Base-by-base conservation (phyloP, 2,329 filamentous ascomycete genomes). In the Phaeomoniella chlamydospora region DNA sequence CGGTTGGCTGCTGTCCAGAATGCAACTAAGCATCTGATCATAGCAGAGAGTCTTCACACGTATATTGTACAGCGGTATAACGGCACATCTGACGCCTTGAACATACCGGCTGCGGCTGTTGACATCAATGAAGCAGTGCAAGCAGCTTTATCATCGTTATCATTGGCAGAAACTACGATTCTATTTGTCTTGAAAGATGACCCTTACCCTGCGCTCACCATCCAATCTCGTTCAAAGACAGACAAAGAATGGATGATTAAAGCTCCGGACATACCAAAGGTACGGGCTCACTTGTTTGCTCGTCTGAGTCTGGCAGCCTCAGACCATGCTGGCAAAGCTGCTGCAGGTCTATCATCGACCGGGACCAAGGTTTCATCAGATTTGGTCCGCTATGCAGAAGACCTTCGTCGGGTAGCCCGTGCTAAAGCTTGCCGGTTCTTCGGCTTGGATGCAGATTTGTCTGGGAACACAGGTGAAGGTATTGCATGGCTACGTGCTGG, bases 231-330 rank as follows among this genome's bases (percentile, higher is more conserved):
- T 33, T 92, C 93, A 51, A 74, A 78, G 36, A 76, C 79, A 45
- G 85, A 87, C 55, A 85, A 73, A 41, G 88, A 96, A 45, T 98
- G 88, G 88, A 96, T 96, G 86, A 92, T 90, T 56, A 84, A 81
- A 49, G 73, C 85, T 0, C 85, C 88, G 1, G 76, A 85, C 35
- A 83, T 94, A 34, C 81, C 86, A 18, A 87, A 88, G 52, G 86
- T 94, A 13, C 77, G 88, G 33, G 85, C 85, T 5, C 78, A 92
- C 49, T 67, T 98, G 2, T 92, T 92, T 51, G 86, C 86, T 2
- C 70, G 88, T 1, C 65, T 96, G 5, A 96, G 86, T 53, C 69
- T 96, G 9, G 84, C 86, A 0, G 84, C 87, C 0, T 78, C 82
- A 1, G 87, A 94, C 46, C 87, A 96, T 56, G 86, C 87, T 1